Conservation (phyloP, 176 grass and related monocot species). For the Triticum dicoccoides region DNA sequence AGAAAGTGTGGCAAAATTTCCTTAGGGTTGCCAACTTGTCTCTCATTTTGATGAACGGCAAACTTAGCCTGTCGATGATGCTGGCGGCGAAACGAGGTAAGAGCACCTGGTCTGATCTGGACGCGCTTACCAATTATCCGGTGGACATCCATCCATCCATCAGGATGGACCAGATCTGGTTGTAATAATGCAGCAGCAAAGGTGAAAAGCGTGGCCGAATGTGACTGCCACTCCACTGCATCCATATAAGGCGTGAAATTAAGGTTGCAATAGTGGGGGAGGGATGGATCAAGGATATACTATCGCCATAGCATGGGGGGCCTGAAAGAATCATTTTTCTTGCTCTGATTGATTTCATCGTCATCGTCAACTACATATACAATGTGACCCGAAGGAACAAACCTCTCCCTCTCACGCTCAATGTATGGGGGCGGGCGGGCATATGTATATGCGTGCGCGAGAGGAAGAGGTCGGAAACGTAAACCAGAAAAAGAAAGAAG, state of each 20-base stretch:
- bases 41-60: too few relatives aligned
- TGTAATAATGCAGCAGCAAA: constrained; percentile 29
- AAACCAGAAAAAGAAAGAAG: not conserved
- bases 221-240: not conserved
- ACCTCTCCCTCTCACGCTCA: constrained; percentile 13
- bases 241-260: not conserved
- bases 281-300: too few relatives aligned
- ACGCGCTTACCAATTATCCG: not conserved
- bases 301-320: not conserved
- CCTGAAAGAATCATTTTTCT: constrained; percentile 34
- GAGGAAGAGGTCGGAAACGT: constrained; percentile 2
- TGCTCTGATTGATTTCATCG: constrained; percentile 32
- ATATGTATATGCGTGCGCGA: constrained; percentile 19
- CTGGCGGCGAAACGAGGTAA: not conserved
- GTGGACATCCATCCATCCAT: not conserved
- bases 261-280: not conserved
- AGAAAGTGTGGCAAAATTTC: too few relatives aligned
- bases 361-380: constrained; percentile 56
- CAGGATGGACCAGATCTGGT: not conserved
- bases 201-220: constrained; percentile 9
- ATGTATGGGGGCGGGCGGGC: not conserved
- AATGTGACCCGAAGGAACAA: constrained; percentile 5
- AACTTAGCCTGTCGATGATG: too few relatives aligned
- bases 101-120: not conserved
- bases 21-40: too few relatives aligned